Base-by-base conservation (phyloP, 164 flowering plant species). In the Aristolochia contorta region DNA sequence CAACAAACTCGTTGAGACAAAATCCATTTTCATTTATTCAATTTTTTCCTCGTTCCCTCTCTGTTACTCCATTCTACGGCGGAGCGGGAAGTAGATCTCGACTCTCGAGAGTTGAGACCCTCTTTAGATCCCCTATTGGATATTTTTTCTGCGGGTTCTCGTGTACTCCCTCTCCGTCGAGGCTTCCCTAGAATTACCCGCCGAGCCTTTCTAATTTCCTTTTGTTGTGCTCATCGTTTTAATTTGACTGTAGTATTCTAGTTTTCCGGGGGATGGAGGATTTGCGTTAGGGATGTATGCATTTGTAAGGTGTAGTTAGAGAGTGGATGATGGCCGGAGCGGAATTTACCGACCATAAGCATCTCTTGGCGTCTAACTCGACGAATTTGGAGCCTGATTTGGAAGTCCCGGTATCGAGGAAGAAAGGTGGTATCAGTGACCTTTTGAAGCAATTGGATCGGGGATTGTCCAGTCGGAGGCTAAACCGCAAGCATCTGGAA, bases 371-470 rank as follows among this genome's bases (percentile, higher is more conserved):
- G 15, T 70, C 79, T n/a, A 72, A 72, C 63, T 62, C 75, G 14
- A 45, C 72, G 18, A 21, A 47, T 19, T 64, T 74, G 10, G 77
- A 71, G 27, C 58, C 65, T n/a, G 84, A 80, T 75, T 66, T 80
- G 65, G 84, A 80, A 47, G 51, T 67, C 5, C 78, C 72, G 33
- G 62, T 54, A 46, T 16, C 60, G 24, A 74, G 47, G 59, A 66
- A 61, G 27, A 63, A 64, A 54, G 72, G 71, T 0, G 70, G 70
- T 1, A 68, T 78, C 48, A 61, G 56, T 51, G 78, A 78, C 67
- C 67, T 80, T 19, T 49, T 78, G 45, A 78, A 78, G 67, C 72
- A 74, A 10, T 60, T 80, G 65, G 84, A 80, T 72, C 75, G 81
- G 23, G 67, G 80, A 1, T 49, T 78, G 13, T 69, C 76, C 1